phyloP scores from a whole-genome alignment of 495 filamentous ascomycete genomes.

The Cryomyces minteri region DNA sequence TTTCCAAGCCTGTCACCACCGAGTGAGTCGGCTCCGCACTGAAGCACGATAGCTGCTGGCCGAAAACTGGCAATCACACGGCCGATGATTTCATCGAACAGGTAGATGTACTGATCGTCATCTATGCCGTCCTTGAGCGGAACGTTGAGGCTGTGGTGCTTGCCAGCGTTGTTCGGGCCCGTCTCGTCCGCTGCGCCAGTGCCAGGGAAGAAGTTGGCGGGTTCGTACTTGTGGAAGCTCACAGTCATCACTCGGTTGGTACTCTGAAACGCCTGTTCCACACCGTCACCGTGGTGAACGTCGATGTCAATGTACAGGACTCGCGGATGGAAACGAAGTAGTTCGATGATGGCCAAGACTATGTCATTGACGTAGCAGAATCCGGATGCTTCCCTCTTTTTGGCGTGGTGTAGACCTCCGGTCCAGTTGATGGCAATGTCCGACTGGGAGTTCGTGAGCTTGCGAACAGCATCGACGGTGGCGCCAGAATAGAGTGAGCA shows the following conservation, averaged over 20 bases:
- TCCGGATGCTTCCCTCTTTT: constrained; percentile 80
- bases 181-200: constrained; percentile 40
- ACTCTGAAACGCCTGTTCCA: constrained; percentile 93
- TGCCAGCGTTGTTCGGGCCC: constrained; percentile 41
- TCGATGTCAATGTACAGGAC: constrained; percentile 98
- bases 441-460: constrained; percentile 66
- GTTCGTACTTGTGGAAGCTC: constrained; percentile 92
- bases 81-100: constrained; percentile 69
- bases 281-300: constrained; percentile 93
- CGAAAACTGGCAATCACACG: constrained; percentile 56
- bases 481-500: constrained; percentile 84
- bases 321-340: constrained; percentile 71
- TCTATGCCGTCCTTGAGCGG: constrained; percentile 68
- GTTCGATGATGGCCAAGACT: constrained; percentile 80
- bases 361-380: constrained; percentile 99
- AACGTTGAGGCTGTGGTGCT: constrained; percentile 47
- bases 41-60: constrained; percentile 77
- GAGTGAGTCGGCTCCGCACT: constrained; percentile 91
- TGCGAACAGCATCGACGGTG: constrained; percentile 78
- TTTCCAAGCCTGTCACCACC: constrained; percentile 84
- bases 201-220: constrained; percentile 57
- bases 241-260: constrained; percentile 92
- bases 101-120: constrained; percentile 69
- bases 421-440: constrained; percentile 98
- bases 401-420: constrained; percentile 95